Base-by-base conservation (phyloP, 805 yeast species). In the Candida parachauliodes region DNA sequence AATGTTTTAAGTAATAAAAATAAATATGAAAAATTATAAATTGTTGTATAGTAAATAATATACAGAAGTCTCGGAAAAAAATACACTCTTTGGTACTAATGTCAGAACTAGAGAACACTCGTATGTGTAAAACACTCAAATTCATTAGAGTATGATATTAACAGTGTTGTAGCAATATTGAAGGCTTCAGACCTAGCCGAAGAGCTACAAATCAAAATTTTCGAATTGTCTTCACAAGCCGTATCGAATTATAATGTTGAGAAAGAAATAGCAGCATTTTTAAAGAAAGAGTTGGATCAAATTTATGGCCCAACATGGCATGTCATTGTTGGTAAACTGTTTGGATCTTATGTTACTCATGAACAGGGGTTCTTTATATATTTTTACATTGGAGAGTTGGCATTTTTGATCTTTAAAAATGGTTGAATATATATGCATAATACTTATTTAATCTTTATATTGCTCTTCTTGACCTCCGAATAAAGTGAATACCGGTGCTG, bases 401-500 rank as follows among this genome's bases (percentile, higher is more conserved):
- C 93, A 3, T 72, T 81, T 48, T 62, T 84, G 44, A 65, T 81
- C 7, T 84, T 84, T 61, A 83, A 79, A 60, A 82, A 87, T 33
- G 76, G 81, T 25, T 31, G 12, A 31, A 29, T 12, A 34, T 28
- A 10, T 5, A 26, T 17, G 26, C 21, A 27, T 34, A 23, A 14
- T 25, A 4, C 19, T 8, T 30, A 21, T 32, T 34, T 23, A 26
- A 15, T 29, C 33, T 29, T 39, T 21, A 10, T 34, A 35, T 21
- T 39, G 62, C 60, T 81, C 88, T 34, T 74, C 62, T 65, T 89
- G 96, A 35, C 91, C 95, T 40, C 80, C 79, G 51, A 93, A 72
- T 47, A 93, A 74, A 30, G 98, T 93, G 72, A 78, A 89, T n/a
- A 84, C 83, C 22, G 91, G 94, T 30, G 93, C 88, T 41, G 71